Percentiles rank a stretch among this genome's conserved stretches.
These are phyloP conservation scores for Neurospora tetraspora DNA, from an alignment of 495 filamentous ascomycete species.

Conservation along the genomic window DNA sequence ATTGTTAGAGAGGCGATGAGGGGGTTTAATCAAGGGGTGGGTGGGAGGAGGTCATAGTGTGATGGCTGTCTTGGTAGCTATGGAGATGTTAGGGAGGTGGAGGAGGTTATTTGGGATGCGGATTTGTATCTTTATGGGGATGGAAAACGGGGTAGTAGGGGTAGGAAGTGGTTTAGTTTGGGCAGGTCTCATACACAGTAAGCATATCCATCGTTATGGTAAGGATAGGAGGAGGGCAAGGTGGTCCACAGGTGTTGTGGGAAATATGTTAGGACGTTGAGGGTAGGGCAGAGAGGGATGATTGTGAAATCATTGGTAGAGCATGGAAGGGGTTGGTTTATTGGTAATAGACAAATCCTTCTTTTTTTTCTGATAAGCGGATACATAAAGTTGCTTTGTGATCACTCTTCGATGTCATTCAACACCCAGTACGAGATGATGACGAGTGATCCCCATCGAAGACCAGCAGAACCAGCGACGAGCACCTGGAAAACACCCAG, in stretches of 20 bases:
- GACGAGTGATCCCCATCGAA: neutral
- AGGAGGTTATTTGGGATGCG: neutral
- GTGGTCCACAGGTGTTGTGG: neutral
- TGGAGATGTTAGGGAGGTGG: neutral
- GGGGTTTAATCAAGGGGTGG: conserved; percentile 13
- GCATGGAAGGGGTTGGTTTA: too few relatives aligned
- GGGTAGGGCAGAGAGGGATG: neutral
- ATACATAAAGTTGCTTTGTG: too few relatives aligned
- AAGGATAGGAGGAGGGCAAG: neutral
- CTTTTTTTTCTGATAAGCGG: too few relatives aligned
- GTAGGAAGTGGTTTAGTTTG: neutral
- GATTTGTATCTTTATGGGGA: neutral
- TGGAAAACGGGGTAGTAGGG: neutral
- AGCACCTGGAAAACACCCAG: too few relatives aligned
- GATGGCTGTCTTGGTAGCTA: conserved; percentile 1
- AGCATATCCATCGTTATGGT: neutral
- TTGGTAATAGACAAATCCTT: too few relatives aligned
- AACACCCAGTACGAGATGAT: neutral
- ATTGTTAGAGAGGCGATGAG: conserved; percentile 35
- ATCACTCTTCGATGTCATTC: too few relatives aligned
- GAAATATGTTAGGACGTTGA: neutral
- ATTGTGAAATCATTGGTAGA: too few relatives aligned
- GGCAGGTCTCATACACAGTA: neutral
- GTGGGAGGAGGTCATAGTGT: conserved; percentile 15
- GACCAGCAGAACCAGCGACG: neutral